Evolutionary conservation across 495 filamentous ascomycete genomes (phyloP).

Genomic region (Aspergillus bridgeri): DNA sequence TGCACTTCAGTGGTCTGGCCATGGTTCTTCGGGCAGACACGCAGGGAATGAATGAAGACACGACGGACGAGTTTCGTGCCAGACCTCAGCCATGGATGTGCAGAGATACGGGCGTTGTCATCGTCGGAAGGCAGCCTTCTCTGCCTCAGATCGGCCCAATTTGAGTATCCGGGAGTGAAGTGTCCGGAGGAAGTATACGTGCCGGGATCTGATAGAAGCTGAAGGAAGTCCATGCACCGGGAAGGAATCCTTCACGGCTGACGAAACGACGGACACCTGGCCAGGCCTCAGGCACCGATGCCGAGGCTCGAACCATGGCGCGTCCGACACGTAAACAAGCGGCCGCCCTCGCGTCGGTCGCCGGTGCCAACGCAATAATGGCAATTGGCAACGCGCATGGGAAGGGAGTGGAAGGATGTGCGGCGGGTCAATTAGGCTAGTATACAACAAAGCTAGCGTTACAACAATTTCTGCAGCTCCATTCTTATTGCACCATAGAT

Average conservation of each 20-base stretch:
- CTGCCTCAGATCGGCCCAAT: not conserved
- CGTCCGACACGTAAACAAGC: constrained; percentile 30
- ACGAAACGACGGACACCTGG: not conserved
- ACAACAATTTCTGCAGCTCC: constrained; percentile 16
- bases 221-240: too few relatives aligned
- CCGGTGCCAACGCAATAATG: too few relatives aligned
- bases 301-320: constrained; percentile 18
- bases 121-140: not conserved
- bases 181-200: not conserved
- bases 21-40: not conserved
- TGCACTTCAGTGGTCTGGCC: not conserved
- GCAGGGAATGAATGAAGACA: not conserved
- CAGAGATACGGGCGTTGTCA: not conserved
- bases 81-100: not conserved
- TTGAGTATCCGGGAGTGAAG: not conserved
- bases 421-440: constrained; percentile 26
- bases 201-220: too few relatives aligned
- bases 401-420: too few relatives aligned
- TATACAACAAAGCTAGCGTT: constrained; percentile 24
- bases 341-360: constrained; percentile 16
- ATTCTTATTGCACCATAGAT: constrained; percentile 21
- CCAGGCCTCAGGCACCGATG: constrained; percentile 20
- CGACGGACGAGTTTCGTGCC: not conserved
- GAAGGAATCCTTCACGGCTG: not conserved
- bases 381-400: too few relatives aligned